Base-by-base conservation (phyloP, 768 basidiomycete species). In the Sarcodon sp. region DNA sequence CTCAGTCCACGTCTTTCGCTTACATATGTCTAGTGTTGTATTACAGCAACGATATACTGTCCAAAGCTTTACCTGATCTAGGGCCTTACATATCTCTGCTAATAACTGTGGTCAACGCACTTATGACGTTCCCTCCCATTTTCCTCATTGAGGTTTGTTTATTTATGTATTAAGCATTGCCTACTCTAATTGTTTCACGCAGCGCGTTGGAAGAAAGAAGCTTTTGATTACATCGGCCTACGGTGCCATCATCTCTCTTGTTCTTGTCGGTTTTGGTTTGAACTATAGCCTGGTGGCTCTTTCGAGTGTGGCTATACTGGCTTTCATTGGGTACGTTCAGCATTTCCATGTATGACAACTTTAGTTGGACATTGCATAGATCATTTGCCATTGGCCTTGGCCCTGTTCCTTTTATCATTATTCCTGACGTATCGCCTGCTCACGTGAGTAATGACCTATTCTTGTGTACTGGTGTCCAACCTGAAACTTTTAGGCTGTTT, bases 351-450 rank as follows among this genome's bases (percentile, higher is more conserved):
- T 36, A 46, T 15, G 27, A 9, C 13, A 4, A 27, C 27, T 13
- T 13, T 41, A 15, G 27, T 27, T 49, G 35, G 51, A 34, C 16
- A 11, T 6, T 35, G 34, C 43, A 50, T 35, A 87, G 87, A 64
- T 85, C 87, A 0, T 97, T 93, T 63, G 87, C 92, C 1, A 65
- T 85, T 33, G 94, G 93, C 2, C 71, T 97, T 13, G 94, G 94
- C 1, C 92, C 94, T 1, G 67, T 97, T 33, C 93, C 94, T 0
- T 98, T 92, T 59, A 79, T 98, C 35, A 81, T 97, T 62, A 80
- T 94, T 33, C 80, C 91, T 12, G 92, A 97, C 59, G 79, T 96
- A 16, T 83, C 91, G 2, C 90, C 90, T 1, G 63, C 74, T 45
- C 74, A 84, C 56, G 89, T 84, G 61, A 52, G 86, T 69, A 36